These are phyloP conservation scores for Mortierella sp. DNA, from an alignment of 371 early-diverging fungal genomes.

Conservation along the genomic window DNA sequence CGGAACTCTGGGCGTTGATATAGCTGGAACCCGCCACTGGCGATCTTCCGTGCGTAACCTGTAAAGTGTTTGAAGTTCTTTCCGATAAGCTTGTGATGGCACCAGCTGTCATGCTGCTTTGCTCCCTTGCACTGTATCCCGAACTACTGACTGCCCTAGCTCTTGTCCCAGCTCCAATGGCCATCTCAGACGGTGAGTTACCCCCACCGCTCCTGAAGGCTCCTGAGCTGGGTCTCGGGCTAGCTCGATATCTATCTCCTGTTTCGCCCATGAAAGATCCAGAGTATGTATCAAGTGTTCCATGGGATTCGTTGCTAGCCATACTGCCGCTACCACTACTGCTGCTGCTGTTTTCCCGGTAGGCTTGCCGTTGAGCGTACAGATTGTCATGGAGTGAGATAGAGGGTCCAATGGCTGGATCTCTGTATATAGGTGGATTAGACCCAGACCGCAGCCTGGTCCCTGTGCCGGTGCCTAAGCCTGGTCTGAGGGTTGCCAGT, in stretches of 20 bases:
- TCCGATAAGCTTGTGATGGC: conserved; percentile 13
- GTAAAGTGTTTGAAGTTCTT: conserved; percentile 3
- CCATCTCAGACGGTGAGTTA: neutral
- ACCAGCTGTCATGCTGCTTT: neutral
- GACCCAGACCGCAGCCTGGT: conserved; percentile 46
- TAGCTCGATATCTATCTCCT: conserved; percentile 10
- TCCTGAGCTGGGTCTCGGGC: conserved; percentile 14
- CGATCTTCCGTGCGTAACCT: conserved; percentile 14
- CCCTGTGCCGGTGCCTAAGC: conserved; percentile 11
- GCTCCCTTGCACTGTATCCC: conserved; percentile 10
- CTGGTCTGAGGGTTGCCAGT: conserved; percentile 11
- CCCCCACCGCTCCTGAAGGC: conserved; percentile 13
- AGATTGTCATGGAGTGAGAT: neutral
- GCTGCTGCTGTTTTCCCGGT: conserved; percentile 16
- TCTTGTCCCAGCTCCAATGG: conserved; percentile 15
- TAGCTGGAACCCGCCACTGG: conserved; percentile 6
- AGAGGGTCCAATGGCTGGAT: conserved; percentile 5
- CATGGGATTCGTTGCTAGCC: neutral
- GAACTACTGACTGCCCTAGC: conserved; percentile 34
- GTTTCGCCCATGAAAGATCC: conserved; percentile 15
- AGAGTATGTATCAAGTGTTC: neutral
- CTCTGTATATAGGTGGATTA: conserved; percentile 25
- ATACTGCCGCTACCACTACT: conserved; percentile 9
- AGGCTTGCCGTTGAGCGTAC: conserved; percentile 14
- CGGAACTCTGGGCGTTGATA: neutral